phyloP scores from a whole-genome alignment of 2,329 filamentous ascomycete species.

The Bipolaris oryzae region DNA sequence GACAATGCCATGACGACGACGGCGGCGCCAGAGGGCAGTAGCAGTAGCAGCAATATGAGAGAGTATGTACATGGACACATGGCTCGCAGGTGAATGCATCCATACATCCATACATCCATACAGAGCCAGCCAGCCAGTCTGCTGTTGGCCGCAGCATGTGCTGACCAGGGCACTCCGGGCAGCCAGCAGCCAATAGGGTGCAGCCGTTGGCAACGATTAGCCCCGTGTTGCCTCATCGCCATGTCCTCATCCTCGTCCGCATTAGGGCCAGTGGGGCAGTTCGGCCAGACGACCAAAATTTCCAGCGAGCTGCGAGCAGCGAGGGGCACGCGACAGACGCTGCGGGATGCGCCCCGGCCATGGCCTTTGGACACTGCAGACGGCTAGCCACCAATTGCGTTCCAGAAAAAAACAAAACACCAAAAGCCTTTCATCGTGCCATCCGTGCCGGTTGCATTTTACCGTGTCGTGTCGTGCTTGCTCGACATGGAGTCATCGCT shows the following conservation, averaged over 20 bases:
- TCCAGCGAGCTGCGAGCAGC: no score
- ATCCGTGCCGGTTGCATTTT: constrained; percentile 10
- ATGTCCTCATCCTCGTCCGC: constrained; percentile 31
- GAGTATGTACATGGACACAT: not conserved
- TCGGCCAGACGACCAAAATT: constrained; percentile 22
- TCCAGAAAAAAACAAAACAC: not conserved
- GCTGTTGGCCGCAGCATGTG: constrained; percentile 31
- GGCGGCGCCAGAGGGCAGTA: constrained; percentile 1
- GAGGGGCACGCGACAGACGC: constrained; percentile 34
- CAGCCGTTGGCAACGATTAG: constrained; percentile 27
- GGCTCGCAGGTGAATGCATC: no score
- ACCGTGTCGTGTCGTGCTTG: constrained; percentile 10
- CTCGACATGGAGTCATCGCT: constrained; percentile 31
- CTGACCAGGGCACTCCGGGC: constrained; percentile 33
- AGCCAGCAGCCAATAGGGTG: constrained; percentile 34
- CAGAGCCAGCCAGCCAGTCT: constrained; percentile 18
- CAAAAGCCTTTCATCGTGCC: no score
- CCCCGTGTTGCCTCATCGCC: constrained; percentile 40
- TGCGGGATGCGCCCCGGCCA: not conserved
- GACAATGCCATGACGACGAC: constrained; percentile 8
- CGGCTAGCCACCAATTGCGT: not conserved
- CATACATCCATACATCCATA: no score
- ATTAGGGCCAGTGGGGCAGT: constrained; percentile 43
- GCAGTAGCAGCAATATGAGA: not conserved
- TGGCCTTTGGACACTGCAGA: no score